Evolutionary conservation across 257 asterid genomes (phyloP).

Genomic region (Striga asiatica): DNA sequence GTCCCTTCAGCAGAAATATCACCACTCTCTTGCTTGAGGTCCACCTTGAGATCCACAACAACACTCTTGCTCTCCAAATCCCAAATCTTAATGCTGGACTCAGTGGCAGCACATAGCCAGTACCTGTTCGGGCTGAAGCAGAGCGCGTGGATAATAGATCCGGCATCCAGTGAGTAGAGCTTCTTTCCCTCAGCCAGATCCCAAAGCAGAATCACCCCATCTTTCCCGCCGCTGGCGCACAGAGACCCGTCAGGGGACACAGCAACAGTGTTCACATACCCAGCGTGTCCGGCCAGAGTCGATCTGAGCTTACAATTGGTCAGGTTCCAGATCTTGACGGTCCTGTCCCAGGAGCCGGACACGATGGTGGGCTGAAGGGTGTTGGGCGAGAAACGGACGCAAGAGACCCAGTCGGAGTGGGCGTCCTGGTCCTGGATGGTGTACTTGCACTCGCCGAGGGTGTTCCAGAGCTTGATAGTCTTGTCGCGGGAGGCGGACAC

Average conservation of each 20-base stretch:
- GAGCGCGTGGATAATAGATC: conserved; percentile 57
- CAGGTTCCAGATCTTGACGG: conserved; percentile 80
- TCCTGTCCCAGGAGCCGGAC: conserved; percentile 75
- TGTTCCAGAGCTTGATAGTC: conserved; percentile 66
- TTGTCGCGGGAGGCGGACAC: conserved; percentile 75
- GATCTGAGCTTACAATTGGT: conserved; percentile 60
- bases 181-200: conserved; percentile 88
- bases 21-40: conserved; percentile 59
- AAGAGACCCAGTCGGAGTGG: conserved; percentile 79
- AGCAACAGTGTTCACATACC: conserved; percentile 63
- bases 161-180: conserved; percentile 67
- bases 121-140: conserved; percentile 93
- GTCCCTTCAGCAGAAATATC: conserved; percentile 38
- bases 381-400: conserved; percentile 77
- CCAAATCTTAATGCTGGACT: conserved; percentile 81
- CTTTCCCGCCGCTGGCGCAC: conserved; percentile 92
- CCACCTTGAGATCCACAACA: conserved; percentile 69
- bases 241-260: conserved; percentile 81
- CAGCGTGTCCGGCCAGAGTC: conserved; percentile 59
- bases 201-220: conserved; percentile 77
- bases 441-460: conserved; percentile 66
- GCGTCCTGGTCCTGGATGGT: conserved; percentile 68
- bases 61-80: conserved; percentile 93
- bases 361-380: conserved; percentile 54
- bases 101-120: conserved; percentile 94